Base-by-base conservation (phyloP, 257 asterid species). In the Lycium barbarum region DNA sequence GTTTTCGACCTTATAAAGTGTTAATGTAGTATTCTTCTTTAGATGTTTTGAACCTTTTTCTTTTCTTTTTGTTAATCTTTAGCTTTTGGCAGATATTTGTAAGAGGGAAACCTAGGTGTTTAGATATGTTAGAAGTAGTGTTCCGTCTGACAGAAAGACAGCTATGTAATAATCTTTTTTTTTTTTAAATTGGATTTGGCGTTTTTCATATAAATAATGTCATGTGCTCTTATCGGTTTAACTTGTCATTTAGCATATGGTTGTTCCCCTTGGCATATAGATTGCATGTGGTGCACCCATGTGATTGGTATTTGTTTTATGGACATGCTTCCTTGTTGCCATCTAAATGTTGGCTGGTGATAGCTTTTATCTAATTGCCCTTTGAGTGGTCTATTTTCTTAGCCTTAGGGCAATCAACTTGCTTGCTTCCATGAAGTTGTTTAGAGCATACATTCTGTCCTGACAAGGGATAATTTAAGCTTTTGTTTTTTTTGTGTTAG, bases 161-260 rank as follows among this genome's bases (percentile, higher is more conserved):
- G n/a, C 36, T 22, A 74, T 49, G 81, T 74, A 74, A 74, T 74
- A 74, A 74, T 74, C 81, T 74, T 33, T 22, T 49, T 11, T 49
- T 47, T 51, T 51, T 26, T 26, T 26, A 26, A 49, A 74, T 74
- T 74, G 81, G 9, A 74, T 12, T 74, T 49, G 80, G 58, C 9
- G 2, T 6, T 74, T 71, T 49, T 74, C 6, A 20, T 74, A 49
- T 74, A 12, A 49, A 20, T 6, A 20, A 47, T 47, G 43, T 49
- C 20, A 73, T 47, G 81, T 49, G 17, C 26, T 73, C 61, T 74
- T 49, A 8, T 43, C 1, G 40, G 43, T 49, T 74, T 49, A 47
- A 11, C 15, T 1, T 47, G 20, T 6, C 20, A 49, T 74, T 74
- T 49, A n/a, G 20, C 43, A 14, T 36, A 49, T 49, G 81, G 61